Conservation (phyloP, 192 early-diverging fungal species). For the Endogone sp. region DNA sequence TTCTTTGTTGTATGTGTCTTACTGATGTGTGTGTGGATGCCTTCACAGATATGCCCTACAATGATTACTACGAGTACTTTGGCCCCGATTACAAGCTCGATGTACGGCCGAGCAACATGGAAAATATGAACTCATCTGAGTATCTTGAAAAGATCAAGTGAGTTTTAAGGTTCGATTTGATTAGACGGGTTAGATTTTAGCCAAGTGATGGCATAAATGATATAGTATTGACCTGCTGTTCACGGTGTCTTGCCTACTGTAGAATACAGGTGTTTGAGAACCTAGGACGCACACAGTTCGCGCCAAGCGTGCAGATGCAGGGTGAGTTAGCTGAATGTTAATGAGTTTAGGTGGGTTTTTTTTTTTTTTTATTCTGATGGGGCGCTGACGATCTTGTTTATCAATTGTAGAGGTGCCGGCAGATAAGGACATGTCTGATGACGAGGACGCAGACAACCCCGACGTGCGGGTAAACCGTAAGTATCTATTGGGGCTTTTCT, state of each 20-base stretch:
- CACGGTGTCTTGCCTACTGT: not conserved
- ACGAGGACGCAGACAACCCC: conserved; percentile 66
- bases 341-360: too few relatives aligned
- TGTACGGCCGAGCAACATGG: conserved; percentile 81
- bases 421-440: conserved; percentile 59
- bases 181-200: not conserved
- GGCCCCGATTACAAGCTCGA: conserved; percentile 90
- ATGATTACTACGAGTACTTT: conserved; percentile 88
- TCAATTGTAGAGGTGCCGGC: conserved; percentile 62
- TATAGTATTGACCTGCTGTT: not conserved
- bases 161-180: not conserved
- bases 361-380: not conserved
- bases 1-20: not conserved
- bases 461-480: conserved; percentile 60
- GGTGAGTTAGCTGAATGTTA: conserved; percentile 18
- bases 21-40: not conserved
- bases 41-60: conserved; percentile 67
- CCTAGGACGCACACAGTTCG: conserved; percentile 53
- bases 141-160: conserved; percentile 84
- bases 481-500: conserved; percentile 7
- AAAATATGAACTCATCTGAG: conserved; percentile 83
- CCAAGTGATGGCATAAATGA: not conserved
- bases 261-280: conserved; percentile 65
- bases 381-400: not conserved
- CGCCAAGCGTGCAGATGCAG: conserved; percentile 82